Conservation (phyloP, 2,329 filamentous ascomycete species). For the Aschersonia sp. region DNA sequence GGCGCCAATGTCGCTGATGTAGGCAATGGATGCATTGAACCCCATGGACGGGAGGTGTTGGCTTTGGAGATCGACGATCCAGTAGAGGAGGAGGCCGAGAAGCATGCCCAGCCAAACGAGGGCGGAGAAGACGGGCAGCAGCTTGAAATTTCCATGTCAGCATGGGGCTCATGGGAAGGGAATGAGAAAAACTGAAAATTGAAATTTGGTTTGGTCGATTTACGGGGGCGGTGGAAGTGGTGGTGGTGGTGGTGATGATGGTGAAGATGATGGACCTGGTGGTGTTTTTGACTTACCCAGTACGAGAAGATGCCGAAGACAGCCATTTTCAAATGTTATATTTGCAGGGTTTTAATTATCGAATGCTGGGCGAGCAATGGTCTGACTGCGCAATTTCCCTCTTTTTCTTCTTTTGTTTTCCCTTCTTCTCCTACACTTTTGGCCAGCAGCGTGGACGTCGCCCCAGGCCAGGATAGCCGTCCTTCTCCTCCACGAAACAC, state of each 20-base stretch:
- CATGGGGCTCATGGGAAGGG: too few relatives aligned
- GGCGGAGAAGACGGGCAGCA: slow-evolving; percentile 55
- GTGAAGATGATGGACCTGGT: not conserved
- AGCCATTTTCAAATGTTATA: slow-evolving; percentile 12
- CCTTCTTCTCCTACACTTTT: too few relatives aligned
- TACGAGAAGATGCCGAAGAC: slow-evolving; percentile 18
- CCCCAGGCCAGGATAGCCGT: too few relatives aligned
- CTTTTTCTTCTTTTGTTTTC: not conserved
- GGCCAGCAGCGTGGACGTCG: too few relatives aligned
- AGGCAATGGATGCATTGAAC: slow-evolving; percentile 44
- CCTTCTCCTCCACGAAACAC: too few relatives aligned
- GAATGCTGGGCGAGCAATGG: too few relatives aligned
- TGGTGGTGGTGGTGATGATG: not conserved
- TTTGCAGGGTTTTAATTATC: too few relatives aligned
- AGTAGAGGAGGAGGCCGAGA: slow-evolving; percentile 55
- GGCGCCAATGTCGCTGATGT: slow-evolving; percentile 55
- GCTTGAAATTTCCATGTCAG: slow-evolving; percentile 17
- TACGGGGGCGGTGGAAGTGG: not conserved
- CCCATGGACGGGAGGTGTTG: slow-evolving; percentile 47
- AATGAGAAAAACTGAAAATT: not conserved
- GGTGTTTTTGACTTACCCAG: slow-evolving; percentile 17
- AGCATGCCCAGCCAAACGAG: slow-evolving; percentile 52
- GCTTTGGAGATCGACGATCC: slow-evolving; percentile 41
- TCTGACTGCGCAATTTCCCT: not conserved
- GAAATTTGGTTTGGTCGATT: not conserved